These are phyloP conservation scores for Pelargonium fulgidum DNA, from an alignment of 441 rosid genomes.

Conservation along the genomic window DNA sequence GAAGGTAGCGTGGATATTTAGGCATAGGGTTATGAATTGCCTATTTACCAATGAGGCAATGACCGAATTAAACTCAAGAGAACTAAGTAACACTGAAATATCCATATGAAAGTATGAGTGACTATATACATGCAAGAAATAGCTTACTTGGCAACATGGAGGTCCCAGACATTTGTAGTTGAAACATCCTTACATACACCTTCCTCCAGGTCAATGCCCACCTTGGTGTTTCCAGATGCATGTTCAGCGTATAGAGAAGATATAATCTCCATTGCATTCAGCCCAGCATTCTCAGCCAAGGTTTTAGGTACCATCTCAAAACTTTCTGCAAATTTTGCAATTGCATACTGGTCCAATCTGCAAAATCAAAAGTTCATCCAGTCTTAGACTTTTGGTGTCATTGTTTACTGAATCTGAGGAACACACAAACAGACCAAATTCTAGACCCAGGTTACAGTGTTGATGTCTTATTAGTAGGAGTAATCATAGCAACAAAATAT, in stretches of 20 bases:
- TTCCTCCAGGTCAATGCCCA: slow-evolving; percentile 83
- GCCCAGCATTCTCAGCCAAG: slow-evolving; percentile 94
- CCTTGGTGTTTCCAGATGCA: slow-evolving; percentile 79
- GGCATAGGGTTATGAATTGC: background rate
- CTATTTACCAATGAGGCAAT: background rate
- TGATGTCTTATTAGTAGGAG: slow-evolving; percentile 1
- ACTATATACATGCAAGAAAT: slow-evolving; percentile 5
- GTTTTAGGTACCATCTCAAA: slow-evolving; percentile 98
- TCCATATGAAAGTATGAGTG: background rate
- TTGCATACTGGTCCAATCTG: slow-evolving; percentile 98
- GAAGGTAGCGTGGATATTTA: background rate
- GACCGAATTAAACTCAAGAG: background rate
- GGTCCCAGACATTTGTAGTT: slow-evolving; percentile 74
- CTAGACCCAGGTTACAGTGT: background rate
- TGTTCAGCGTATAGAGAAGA: slow-evolving; percentile 88
- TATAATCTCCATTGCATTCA: slow-evolving; percentile 92
- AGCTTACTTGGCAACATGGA: slow-evolving; percentile 75
- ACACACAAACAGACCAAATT: background rate
- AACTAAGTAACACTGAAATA: background rate
- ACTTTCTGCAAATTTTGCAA: slow-evolving; percentile 92
- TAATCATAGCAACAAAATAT: background rate
- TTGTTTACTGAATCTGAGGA: background rate
- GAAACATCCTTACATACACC: slow-evolving; percentile 79
- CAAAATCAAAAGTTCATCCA: slow-evolving; percentile 13
- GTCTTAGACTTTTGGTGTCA: background rate